A percentile compares a stretch with the other conserved stretches of the same genome.
phyloP scores from a whole-genome alignment of 2,329 filamentous ascomycete species.

The Ascochyta fabae region DNA sequence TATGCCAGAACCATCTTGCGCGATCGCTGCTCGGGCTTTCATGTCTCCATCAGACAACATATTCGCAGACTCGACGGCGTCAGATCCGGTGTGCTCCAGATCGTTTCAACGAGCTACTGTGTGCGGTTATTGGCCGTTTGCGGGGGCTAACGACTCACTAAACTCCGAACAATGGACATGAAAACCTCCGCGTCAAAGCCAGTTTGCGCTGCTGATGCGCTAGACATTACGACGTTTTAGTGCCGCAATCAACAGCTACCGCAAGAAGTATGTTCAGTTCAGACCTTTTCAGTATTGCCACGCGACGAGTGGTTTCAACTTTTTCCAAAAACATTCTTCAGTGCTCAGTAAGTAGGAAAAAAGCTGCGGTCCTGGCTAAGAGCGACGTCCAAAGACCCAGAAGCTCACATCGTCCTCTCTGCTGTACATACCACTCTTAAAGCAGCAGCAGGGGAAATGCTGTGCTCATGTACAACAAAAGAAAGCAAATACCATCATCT shows the following conservation, averaged over 20 bases:
- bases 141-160: neutral
- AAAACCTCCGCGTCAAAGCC: neutral
- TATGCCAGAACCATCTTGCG: neutral
- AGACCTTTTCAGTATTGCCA: neutral
- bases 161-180: neutral
- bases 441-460: neutral
- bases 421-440: neutral
- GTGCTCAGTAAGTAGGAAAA: neutral
- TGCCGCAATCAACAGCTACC: slow-evolving; percentile 20
- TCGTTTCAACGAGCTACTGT: slow-evolving; percentile 4
- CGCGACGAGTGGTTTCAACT: neutral
- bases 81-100: neutral
- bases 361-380: neutral
- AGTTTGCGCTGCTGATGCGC: neutral
- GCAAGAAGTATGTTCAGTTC: slow-evolving; percentile 3
- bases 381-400: neutral
- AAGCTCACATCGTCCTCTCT: neutral
- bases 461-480: neutral
- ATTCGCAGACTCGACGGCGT: neutral
- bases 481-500: neutral
- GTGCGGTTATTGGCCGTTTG: slow-evolving; percentile 6
- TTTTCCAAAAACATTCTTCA: neutral
- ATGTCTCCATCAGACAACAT: neutral
- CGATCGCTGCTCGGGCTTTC: neutral
- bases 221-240: slow-evolving; percentile 21